These are phyloP conservation scores for Pyrus pyrifolia DNA, from an alignment of 306 rosid genomes.

Conservation along the genomic window DNA sequence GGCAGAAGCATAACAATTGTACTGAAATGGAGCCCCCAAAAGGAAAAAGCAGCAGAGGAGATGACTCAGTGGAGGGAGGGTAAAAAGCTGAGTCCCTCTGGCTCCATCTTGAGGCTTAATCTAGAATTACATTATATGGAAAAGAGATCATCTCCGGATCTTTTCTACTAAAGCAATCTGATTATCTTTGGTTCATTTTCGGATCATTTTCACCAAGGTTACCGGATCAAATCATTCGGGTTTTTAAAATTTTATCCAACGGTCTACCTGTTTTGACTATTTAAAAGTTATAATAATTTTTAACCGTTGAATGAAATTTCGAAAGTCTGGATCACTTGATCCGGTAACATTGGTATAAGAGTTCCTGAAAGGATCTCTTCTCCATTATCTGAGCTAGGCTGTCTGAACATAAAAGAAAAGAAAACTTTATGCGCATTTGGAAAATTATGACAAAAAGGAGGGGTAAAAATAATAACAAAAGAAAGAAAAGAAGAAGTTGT, in stretches of 20 bases:
- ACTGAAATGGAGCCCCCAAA: slow-evolving; percentile 5
- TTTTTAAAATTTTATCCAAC: no score
- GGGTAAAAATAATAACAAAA: neutral
- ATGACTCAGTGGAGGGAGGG: slow-evolving; percentile 26
- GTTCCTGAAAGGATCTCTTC: no score
- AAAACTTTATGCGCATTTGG: neutral
- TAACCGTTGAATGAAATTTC: fast-evolving
- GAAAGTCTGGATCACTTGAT: fast-evolving
- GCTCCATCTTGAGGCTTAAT: neutral
- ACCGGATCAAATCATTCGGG: fast-evolving
- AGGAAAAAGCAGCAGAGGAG: slow-evolving; percentile 20
- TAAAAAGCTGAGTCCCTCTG: slow-evolving; percentile 27
- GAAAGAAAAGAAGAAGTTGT: neutral
- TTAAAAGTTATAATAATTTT: no score
- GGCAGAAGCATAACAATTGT: neutral
- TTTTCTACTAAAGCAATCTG: fast-evolving
- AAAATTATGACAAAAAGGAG: neutral
- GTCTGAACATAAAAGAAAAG: neutral
- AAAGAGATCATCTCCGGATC: no score
- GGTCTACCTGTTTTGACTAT: fast-evolving
- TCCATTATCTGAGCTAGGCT: neutral
- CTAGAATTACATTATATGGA: neutral
- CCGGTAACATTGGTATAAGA: fast-evolving
- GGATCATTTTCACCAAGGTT: fast-evolving
- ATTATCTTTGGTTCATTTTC: no score